These are phyloP conservation scores for Cicer cuneatum DNA, from an alignment of 306 rosid species.

Conservation along the genomic window DNA sequence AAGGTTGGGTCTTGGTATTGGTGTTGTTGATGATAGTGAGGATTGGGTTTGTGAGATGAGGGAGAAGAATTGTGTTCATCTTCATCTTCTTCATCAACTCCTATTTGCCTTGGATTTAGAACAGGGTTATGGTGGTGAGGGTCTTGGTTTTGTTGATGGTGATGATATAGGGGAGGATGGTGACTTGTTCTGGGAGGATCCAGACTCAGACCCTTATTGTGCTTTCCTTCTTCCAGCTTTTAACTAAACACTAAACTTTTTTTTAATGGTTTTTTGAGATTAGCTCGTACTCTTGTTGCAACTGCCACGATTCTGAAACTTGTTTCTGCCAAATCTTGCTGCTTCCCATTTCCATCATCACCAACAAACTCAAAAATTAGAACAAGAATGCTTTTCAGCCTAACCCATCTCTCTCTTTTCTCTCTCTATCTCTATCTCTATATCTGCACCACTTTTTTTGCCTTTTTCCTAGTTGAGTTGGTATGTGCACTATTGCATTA, in stretches of 20 bases:
- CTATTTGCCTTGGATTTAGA: constrained; percentile 46
- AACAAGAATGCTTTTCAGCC: constrained; percentile 48
- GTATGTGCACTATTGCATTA: constrained; percentile 21
- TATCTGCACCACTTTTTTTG: constrained; percentile 42
- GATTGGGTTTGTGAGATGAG: constrained; percentile 30
- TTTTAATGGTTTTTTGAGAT: constrained; percentile 20
- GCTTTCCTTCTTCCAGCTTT: constrained; percentile 77
- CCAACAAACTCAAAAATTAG: constrained; percentile 21
- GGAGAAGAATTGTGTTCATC: constrained; percentile 42
- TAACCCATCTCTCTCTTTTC: constrained; percentile 66
- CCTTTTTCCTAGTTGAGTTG: constrained; percentile 47
- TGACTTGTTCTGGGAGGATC: constrained; percentile 70
- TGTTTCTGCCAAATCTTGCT: constrained; percentile 58
- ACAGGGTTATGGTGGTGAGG: constrained; percentile 26
- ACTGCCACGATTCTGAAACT: constrained; percentile 54
- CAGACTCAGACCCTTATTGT: constrained; percentile 66
- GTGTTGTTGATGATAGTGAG: neutral
- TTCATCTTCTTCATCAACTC: constrained; percentile 34
- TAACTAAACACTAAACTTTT: constrained; percentile 31
- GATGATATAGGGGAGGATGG: constrained; percentile 48
- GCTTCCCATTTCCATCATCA: constrained; percentile 69
- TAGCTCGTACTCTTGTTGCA: constrained; percentile 38
- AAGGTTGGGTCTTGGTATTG: constrained; percentile 35
- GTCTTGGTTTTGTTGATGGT: constrained; percentile 8
- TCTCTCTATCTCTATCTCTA: neutral